phyloP scores from a whole-genome alignment of 225 moss, liverwort and hornwort species.

The Ulota crispa region DNA sequence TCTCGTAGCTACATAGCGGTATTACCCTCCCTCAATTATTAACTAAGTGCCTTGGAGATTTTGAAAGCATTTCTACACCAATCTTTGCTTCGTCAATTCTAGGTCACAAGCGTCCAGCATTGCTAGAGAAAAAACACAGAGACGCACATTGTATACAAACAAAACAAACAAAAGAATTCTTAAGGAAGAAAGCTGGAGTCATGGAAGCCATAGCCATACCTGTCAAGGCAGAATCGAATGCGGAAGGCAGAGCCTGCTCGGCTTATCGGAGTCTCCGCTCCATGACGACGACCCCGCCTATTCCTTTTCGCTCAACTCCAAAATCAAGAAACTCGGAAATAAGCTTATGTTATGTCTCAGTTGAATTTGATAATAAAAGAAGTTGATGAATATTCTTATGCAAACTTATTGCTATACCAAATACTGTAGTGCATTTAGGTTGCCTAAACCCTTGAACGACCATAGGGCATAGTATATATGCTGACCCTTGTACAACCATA shows the following conservation, averaged over 20 bases:
- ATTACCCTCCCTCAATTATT: neutral
- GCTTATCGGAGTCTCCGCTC: slow-evolving; percentile 49
- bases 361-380: neutral
- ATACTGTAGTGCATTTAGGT: too few species aligned
- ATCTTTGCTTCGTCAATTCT: neutral
- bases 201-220: too few species aligned
- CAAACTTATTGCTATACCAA: too few species aligned
- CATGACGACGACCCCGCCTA: too few species aligned
- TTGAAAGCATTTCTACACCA: neutral
- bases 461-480: too few species aligned
- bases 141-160: neutral
- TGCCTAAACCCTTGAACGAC: too few species aligned
- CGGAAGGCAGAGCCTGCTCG: slow-evolving; percentile 69
- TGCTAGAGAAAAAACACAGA: neutral
- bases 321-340: slow-evolving; percentile 15
- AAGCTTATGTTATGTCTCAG: neutral
- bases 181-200: neutral
- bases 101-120: slow-evolving; percentile 12
- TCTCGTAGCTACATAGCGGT: neutral
- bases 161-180: neutral
- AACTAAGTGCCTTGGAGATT: neutral
- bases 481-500: too few species aligned
- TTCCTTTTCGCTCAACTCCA: too few species aligned
- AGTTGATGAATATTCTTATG: too few species aligned
- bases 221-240: slow-evolving; percentile 6